Evolutionary conservation across 2,329 filamentous ascomycete species (phyloP), one percentile per base, ranked within the genome.

Genomic region (Talaromyces piceae): DNA sequence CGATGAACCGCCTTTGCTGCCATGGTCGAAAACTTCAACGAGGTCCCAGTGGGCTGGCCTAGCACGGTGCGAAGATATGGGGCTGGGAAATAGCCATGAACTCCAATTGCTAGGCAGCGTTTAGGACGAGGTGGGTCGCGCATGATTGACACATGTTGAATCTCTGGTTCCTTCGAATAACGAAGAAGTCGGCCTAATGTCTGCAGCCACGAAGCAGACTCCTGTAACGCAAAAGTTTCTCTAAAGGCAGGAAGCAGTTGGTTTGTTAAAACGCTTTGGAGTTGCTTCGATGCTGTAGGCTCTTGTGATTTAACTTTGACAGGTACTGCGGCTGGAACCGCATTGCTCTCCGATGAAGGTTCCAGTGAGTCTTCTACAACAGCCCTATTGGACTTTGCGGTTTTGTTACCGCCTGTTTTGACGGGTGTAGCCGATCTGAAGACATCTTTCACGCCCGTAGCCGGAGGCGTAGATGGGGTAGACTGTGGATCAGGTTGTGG

Each of bases 31-130:
- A 98, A 98, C 37, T 90, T 85, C 51, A 97, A 83, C 0, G 91
- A 97, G 1, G 93, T 98, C 5, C 93, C 93, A 0, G 91, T 98
- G 0, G 93, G 93, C 60, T 95, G 91, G 0, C 93, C 93, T 13
- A 97, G 84, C 59, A 98, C 87, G 18, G 86, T 87, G n/a, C 93
- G 85, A 30, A 98, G 77, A 39, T 94, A 81, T 0, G 86, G 82
- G 0, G 89, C 89, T 1, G 93, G 93, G 58, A 97, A 96, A 54
- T 95, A 86, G 0, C 93, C 93, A 67, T 98, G 93, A 1, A 98
- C 83, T 33, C 93, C 93, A 58, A 98, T 95, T 1, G 91, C 90
- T 4, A 98, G 77, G 11, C 93, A 93, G 58, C 86, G 93, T 62
- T 82, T 88, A 44, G 97, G 82, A 57, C 80, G 86, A 1, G 82